Evolutionary conservation across 345 rosid genomes (phyloP).

Genomic region (Dovyalis caffra): DNA sequence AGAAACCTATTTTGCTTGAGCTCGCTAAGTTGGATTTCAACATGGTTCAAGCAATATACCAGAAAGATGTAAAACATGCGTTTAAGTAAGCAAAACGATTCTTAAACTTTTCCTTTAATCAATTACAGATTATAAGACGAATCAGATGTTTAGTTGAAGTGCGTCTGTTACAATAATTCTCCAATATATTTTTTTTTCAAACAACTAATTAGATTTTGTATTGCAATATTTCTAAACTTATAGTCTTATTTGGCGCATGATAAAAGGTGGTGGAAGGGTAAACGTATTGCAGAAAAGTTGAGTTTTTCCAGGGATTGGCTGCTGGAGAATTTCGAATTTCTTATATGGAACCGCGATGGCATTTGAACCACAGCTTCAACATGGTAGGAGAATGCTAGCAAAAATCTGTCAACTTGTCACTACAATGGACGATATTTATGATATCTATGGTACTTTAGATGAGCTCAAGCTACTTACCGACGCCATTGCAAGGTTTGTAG

Average conservation of each 20-base stretch:
- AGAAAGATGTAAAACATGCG: slow-evolving; percentile 32
- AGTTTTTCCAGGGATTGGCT: not conserved
- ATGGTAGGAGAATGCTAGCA: too few species aligned
- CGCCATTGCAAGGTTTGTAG: slow-evolving; percentile 7
- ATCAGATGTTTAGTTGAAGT: too few species aligned
- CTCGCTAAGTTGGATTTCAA: slow-evolving; percentile 38
- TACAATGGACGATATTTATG: slow-evolving; percentile 17
- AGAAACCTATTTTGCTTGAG: slow-evolving; percentile 26
- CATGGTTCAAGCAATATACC: slow-evolving; percentile 30
- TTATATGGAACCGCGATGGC: not conserved
- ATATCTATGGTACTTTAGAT: slow-evolving; percentile 15
- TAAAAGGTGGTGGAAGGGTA: too few species aligned
- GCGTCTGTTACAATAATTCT: too few species aligned
- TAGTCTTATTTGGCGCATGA: too few species aligned
- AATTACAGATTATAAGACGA: too few species aligned
- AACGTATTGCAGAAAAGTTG: too few species aligned
- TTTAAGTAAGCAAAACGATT: slow-evolving; percentile 19
- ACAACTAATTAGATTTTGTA: too few species aligned
- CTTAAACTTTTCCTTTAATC: not conserved
- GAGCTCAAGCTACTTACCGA: slow-evolving; percentile 19
- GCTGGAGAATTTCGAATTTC: too few species aligned
- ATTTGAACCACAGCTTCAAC: slow-evolving; percentile 14
- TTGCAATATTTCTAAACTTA: too few species aligned
- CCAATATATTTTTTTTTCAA: too few species aligned
- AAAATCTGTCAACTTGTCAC: too few species aligned